Evolutionary conservation across 2,329 filamentous ascomycete genomes (phyloP).

Genomic region (Claviceps sp.): DNA sequence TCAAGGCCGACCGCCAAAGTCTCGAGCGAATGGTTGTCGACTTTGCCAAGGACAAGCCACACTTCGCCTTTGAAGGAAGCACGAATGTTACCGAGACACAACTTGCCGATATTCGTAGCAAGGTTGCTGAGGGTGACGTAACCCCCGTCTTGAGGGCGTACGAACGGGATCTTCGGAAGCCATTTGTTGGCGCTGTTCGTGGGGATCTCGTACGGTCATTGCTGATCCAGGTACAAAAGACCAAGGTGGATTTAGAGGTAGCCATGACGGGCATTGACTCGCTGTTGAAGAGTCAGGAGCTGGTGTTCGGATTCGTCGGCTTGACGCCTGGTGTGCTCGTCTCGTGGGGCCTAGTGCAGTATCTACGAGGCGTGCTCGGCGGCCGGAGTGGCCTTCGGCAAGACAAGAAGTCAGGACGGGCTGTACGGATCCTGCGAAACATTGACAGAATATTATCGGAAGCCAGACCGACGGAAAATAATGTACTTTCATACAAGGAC

Average conservation of each 20-base stretch:
- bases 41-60: conserved; percentile 74
- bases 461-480: conserved; percentile 56
- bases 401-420: conserved; percentile 52
- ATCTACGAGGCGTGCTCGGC: conserved; percentile 56
- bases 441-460: conserved; percentile 69
- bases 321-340: conserved; percentile 89
- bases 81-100: conserved; percentile 50
- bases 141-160: conserved; percentile 86
- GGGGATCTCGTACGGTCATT: conserved; percentile 84
- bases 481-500: conserved; percentile 76
- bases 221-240: conserved; percentile 95
- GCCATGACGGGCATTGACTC: conserved; percentile 93
- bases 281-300: conserved; percentile 86
- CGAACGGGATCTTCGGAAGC: conserved; percentile 72
- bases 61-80: conserved; percentile 33
- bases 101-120: conserved; percentile 59
- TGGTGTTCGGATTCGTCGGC: conserved; percentile 95
- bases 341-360: conserved; percentile 59
- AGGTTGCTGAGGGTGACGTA: conserved; percentile 82
- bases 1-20: conserved; percentile 80
- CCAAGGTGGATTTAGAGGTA: conserved; percentile 94
- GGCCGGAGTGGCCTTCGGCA: conserved; percentile 54
- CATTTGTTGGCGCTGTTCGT: conserved; percentile 67
- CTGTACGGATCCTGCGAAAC: conserved; percentile 69
- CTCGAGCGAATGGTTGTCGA: conserved; percentile 97